A percentile compares a stretch with the other conserved stretches of the same genome.
These are phyloP conservation scores for Porphyridium purpureum DNA, from an alignment of 23 red algal species.

Conservation along the genomic window DNA sequence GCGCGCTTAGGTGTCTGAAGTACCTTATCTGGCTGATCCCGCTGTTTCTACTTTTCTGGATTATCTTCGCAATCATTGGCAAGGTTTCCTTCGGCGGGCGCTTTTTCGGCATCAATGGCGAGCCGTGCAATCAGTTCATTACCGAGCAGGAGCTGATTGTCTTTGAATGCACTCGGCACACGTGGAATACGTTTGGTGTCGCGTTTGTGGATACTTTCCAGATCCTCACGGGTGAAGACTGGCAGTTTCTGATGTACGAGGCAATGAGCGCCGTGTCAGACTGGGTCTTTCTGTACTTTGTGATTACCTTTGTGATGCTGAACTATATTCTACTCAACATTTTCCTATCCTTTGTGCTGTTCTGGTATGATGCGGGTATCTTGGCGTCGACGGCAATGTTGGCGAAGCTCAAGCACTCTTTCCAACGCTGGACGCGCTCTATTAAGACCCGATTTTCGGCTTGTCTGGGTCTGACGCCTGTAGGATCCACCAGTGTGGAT, in stretches of 20 bases:
- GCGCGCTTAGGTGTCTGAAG: neutral
- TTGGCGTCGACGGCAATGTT: too few species aligned
- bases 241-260: constrained; percentile 1
- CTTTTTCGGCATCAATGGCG: neutral
- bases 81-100: too few species aligned
- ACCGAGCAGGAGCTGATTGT: too few species aligned
- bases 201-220: neutral
- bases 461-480: too few species aligned
- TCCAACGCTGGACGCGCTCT: too few species aligned
- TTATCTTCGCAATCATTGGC: neutral
- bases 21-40: neutral
- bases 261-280: neutral
- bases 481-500: too few species aligned
- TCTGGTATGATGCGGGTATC: too few species aligned
- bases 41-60: neutral
- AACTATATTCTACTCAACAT: constrained; percentile 1
- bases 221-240: neutral
- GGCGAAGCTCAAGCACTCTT: too few species aligned
- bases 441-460: too few species aligned
- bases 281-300: neutral
- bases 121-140: neutral
- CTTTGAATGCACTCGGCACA: neutral
- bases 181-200: neutral
- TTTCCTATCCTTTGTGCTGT: neutral
- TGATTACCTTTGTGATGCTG: neutral